Conservation (phyloP, 305 asterid species). For the Ruellia speciosa region DNA sequence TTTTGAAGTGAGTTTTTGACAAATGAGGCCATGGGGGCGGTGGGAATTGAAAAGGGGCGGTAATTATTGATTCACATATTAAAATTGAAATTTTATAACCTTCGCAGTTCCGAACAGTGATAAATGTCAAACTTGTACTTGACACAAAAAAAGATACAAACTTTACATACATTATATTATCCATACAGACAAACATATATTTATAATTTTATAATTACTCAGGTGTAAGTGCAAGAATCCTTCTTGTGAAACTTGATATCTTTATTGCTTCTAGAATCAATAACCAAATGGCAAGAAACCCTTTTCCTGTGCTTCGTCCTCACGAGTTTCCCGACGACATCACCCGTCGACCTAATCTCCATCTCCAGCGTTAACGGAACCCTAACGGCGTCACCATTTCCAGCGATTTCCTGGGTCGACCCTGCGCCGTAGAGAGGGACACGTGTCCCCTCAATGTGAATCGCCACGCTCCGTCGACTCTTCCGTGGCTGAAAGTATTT, state of each 20-base stretch:
- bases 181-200: neutral
- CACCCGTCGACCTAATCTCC: slow-evolving; percentile 54
- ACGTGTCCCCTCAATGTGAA: slow-evolving; percentile 56
- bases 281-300: slow-evolving; percentile 52
- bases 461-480: slow-evolving; percentile 44
- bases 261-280: slow-evolving; percentile 56
- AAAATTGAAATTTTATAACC: neutral
- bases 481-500: slow-evolving; percentile 73
- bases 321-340: slow-evolving; percentile 79
- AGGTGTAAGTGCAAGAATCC: slow-evolving; percentile 55
- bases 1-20: no score
- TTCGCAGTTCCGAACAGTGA: neutral
- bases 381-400: slow-evolving; percentile 32
- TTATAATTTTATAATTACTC: slow-evolving; percentile 7
- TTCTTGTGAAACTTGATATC: slow-evolving; percentile 50
- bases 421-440: slow-evolving; percentile 92
- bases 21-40: no score
- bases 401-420: slow-evolving; percentile 34
- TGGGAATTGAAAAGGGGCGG: no score
- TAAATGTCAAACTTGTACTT: no score
- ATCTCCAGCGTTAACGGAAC: slow-evolving; percentile 61
- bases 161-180: neutral
- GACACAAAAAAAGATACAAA: neutral
- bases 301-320: slow-evolving; percentile 43
- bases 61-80: no score